Base-by-base conservation (phyloP, 495 filamentous ascomycete species). In the Chaetomium fimeti region DNA sequence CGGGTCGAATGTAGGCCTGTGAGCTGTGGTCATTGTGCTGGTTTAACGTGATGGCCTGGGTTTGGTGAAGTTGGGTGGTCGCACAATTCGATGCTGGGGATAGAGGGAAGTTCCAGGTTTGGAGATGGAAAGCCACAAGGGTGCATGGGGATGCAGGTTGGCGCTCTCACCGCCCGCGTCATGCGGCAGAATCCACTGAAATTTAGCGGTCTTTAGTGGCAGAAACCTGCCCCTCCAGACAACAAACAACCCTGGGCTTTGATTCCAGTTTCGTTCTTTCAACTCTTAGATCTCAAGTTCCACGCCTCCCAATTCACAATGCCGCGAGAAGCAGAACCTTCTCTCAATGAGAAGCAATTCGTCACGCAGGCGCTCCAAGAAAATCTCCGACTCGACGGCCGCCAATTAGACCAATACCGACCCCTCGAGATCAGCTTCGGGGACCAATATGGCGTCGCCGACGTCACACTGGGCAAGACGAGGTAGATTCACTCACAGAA, bases 1-100 rank as follows among this genome's bases (percentile, higher is more conserved):
- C 63, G 93, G 93, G 74, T 97, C 93, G 69, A 97, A 97, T 0
- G 93, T 97, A 64, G 93, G 93, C 75, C 93, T 87, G 70, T 94
- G 90, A 74, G 89, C 89, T 78, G 86, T 88, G 71, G 88, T 88
- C 88, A 90, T 90, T 24, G 70, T 85, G 66, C 6, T 43, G 40
- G 36, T 2, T 61, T 6, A 24, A 28, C 32, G 25, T 28, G 48
- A 29, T 22, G 13, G 15, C 25, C 22, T 57, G 29, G 8, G 27
- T 40, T 27, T 24, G 48, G 43, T 58, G 9, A 40, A 28, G 18
- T 24, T 12, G 24, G 8, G 3, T 1, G 32, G 32, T 36, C 7
- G 8, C 32, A 2, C 36, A 45, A 25, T 2, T 57, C 53, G 32
- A 42, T 49, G 45, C 45, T 24, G 45, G 20, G 16, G 42, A 36